Evolutionary conservation across 2,329 filamentous ascomycete genomes (phyloP).

Genomic region (Aotearoamyces nothofagi): DNA sequence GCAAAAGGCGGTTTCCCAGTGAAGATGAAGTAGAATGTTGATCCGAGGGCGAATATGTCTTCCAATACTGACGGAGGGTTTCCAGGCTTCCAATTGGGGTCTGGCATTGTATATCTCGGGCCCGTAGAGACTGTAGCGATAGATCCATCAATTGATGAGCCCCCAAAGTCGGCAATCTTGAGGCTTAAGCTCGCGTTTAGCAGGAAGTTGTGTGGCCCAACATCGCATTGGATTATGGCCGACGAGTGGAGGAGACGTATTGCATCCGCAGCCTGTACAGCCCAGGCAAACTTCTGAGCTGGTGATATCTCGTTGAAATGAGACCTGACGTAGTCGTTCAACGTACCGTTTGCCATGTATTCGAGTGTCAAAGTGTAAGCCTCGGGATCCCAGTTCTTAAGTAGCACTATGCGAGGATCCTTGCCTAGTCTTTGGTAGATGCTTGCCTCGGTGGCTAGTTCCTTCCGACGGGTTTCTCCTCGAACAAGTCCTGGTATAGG

Average conservation of each 20-base stretch:
- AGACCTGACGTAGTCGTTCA: conserved; percentile 11
- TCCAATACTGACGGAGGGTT: conserved; percentile 13
- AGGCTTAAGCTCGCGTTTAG: conserved; percentile 21
- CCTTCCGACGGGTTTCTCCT: conserved; percentile 6
- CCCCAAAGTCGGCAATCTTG: conserved; percentile 23
- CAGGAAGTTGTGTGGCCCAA: conserved; percentile 24
- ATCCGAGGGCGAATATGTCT: conserved; percentile 21
- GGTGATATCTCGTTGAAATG: conserved; percentile 5
- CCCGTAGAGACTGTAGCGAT: conserved; percentile 11
- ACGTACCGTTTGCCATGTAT: conserved; percentile 14
- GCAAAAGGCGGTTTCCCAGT: conserved; percentile 17
- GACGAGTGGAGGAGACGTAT: conserved; percentile 21
- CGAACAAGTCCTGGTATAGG: conserved; percentile 6
- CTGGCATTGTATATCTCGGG: conserved; percentile 12
- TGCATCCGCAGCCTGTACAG: conserved; percentile 19
- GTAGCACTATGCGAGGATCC: conserved; percentile 10
- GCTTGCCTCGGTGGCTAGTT: conserved; percentile 11
- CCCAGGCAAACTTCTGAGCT: conserved; percentile 16
- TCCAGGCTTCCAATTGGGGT: conserved; percentile 14
- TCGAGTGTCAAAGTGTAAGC: conserved; percentile 14
- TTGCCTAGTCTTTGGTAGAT: conserved; percentile 13
- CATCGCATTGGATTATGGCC: conserved; percentile 24
- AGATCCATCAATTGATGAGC: conserved; percentile 17
- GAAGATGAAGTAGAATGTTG: conserved; percentile 21
- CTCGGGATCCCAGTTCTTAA: conserved; percentile 12